Evolutionary conservation across 1,139 yeast species (phyloP), one percentile per base, ranked within the genome.

Genomic region (Hyphopichia khmerensis): DNA sequence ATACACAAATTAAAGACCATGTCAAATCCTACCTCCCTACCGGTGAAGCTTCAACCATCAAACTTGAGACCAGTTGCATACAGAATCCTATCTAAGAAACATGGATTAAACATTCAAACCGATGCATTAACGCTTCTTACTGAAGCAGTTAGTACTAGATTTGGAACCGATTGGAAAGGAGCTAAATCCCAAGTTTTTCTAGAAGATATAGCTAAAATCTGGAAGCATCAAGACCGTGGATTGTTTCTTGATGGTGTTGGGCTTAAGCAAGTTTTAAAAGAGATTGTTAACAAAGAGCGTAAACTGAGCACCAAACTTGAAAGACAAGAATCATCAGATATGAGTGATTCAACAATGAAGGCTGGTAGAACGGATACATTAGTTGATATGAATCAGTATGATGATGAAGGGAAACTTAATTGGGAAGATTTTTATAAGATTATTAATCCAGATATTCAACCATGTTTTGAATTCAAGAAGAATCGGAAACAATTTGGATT

Each of bases 141-240:
- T 0, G 83, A 82, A 17, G 77, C 79, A 43, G 73, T 93, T 33
- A 93, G 97, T 7, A 72, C 72, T 38, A 75, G 77, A 40, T 91
- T 84, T 64, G 98, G 99, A 3, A 78, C 78, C 10, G 91, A 88
- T 38, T 93, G 99, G 99, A 78, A 85, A 53, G 80, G 88, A 15
- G 67, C 80, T 0, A 77, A 75, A 40, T 77, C 95, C 0, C 84
- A 84, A 50, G 69, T 72, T 44, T 84, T 85, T 51, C 61, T 93
- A 33, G 98, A 93, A 54, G 85, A 83, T 16, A 76, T 91, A 17
- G 96, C 96, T 3, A 73, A 77, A 39, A 56, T 79, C 4, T 93
- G 99, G 99, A 89, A 89, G 55, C 83, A 78, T 39, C 96, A 90
- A 56, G 96, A 89, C 45, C 69, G 95, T 34, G 97, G 96, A 0